Evolutionary conservation across 2,329 filamentous ascomycete genomes (phyloP), one percentile per base, ranked within the genome.

Genomic region (Penicillium sclerotiorum): DNA sequence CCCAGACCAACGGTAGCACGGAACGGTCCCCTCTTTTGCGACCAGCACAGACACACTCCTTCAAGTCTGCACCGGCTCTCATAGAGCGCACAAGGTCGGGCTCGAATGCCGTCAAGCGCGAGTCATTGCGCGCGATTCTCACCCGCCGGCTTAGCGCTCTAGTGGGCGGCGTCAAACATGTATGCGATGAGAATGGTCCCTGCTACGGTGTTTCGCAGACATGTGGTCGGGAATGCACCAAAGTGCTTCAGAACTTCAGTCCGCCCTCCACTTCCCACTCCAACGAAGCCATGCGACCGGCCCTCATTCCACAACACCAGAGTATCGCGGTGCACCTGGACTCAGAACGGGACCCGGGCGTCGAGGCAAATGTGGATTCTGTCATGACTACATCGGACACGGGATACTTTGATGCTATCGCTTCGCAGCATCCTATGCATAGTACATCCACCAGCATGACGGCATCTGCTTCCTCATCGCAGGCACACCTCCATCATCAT

Each of bases 201-300:
- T 87, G 84, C 56, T 82, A 80, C 57, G 84, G 84, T 0, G 80
- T 81, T 56, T 82, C 81, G 3, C 80, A 85, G 56, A 77, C 81
- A 1, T 86, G 83, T 59, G 82, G 83, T 1, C 73, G 74, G 20
- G 81, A 85, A 52, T 86, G 83, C 64, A 80, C 82, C 58, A 83
- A 80, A 63, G 64, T 70, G 4, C 60, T 70, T 15, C 56, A 43
- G 6, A 53, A 51, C 20, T 25, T 50, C 2, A 30, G 13, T 27
- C 44, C 47, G 15, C 50, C 54, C 35, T 41, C 52, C 5, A 41
- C 20, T 7, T 15, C 41, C 21, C 48, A 37, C 30, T n/a, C 47
- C 15, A 51, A 59, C 43, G 60, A 63, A 11, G 47, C 49, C 23
- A 37, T 47, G 7, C 59, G 45, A 21, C 50, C 59, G 5, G n/a